These are phyloP conservation scores for Ceratocystis cubensis DNA, from an alignment of 2,329 filamentous ascomycete genomes.

Conservation along the genomic window DNA sequence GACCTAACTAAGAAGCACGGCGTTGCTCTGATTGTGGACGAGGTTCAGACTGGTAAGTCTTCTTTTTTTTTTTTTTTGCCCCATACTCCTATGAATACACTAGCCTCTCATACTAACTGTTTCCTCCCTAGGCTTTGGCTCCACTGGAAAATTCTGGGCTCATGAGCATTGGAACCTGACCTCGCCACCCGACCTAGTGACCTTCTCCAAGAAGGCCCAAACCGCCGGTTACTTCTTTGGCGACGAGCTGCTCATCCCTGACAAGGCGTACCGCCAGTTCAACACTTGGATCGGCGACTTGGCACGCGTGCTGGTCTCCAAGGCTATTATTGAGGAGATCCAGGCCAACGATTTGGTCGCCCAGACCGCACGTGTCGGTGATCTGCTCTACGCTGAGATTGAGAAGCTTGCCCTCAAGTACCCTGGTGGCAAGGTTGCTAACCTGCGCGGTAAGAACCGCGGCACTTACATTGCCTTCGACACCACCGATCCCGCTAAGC, in stretches of 20 bases:
- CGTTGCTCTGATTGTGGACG: slow-evolving; percentile 80
- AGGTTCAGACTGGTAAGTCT: slow-evolving; percentile 62
- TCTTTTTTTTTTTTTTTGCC: not conserved
- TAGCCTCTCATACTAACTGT: not conserved
- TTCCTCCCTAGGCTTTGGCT: slow-evolving; percentile 51
- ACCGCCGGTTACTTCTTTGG: slow-evolving; percentile 87
- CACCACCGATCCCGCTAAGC: slow-evolving; percentile 53
- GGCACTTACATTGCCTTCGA: slow-evolving; percentile 71
- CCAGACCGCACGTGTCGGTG: slow-evolving; percentile 58
- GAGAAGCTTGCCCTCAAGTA: slow-evolving; percentile 50
- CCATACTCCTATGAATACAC: not conserved
- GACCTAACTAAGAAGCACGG: slow-evolving; percentile 64
- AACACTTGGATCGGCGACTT: slow-evolving; percentile 98
- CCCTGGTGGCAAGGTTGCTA: slow-evolving; percentile 51
- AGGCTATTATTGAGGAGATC: slow-evolving; percentile 72
- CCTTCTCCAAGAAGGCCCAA: slow-evolving; percentile 91
- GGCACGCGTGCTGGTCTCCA: slow-evolving; percentile 70
- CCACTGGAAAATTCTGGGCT: slow-evolving; percentile 91
- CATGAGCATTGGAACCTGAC: slow-evolving; percentile 86
- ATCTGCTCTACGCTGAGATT: slow-evolving; percentile 55
- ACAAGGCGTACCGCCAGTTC: slow-evolving; percentile 92
- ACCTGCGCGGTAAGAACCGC: slow-evolving; percentile 58
- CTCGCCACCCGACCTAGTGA: slow-evolving; percentile 80
- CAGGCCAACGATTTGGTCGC: slow-evolving; percentile 63
- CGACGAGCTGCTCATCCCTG: slow-evolving; percentile 65